These are phyloP conservation scores for Vicia villosa DNA, from an alignment of 306 rosid species.

Conservation along the genomic window DNA sequence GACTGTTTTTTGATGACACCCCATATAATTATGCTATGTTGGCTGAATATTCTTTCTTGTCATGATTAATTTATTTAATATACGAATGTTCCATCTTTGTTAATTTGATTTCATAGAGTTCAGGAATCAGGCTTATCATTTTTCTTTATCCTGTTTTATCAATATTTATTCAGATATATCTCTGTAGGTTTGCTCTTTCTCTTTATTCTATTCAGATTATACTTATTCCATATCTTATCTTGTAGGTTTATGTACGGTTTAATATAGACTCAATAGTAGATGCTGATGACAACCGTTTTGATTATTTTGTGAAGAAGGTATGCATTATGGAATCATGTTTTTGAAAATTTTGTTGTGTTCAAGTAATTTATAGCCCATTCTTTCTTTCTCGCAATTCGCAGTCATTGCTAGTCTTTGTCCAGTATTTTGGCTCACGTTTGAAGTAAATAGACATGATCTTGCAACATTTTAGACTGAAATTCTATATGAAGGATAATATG, in stretches of 20 bases:
- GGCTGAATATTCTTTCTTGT: slow-evolving; percentile 18
- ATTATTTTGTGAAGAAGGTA: slow-evolving; percentile 82
- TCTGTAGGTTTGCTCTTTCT: slow-evolving; percentile 3
- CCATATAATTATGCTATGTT: slow-evolving; percentile 5
- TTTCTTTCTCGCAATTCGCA: slow-evolving; percentile 16
- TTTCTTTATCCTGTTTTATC: slow-evolving; percentile 20
- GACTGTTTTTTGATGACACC: neutral
- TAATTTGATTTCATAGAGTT: neutral
- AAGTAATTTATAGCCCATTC: slow-evolving; percentile 7
- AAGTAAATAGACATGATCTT: slow-evolving; percentile 23
- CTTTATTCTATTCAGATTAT: slow-evolving; percentile 25
- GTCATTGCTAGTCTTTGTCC: slow-evolving; percentile 1
- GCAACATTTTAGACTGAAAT: slow-evolving; percentile 10
- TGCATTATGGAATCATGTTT: slow-evolving; percentile 23
- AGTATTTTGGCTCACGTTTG: slow-evolving; percentile 15
- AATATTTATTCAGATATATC: slow-evolving; percentile 21
- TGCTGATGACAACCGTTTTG: slow-evolving; percentile 84
- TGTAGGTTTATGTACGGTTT: slow-evolving; percentile 77
- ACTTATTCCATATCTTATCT: slow-evolving; percentile 32
- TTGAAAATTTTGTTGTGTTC: slow-evolving; percentile 13
- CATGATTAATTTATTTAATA: slow-evolving; percentile 28
- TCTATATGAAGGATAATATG: neutral
- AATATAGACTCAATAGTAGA: slow-evolving; percentile 60
- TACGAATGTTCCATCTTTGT: neutral
- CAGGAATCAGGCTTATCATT: slow-evolving; percentile 7